phyloP scores from a whole-genome alignment of 129 eudicot genomes.

The Arctium minus region DNA sequence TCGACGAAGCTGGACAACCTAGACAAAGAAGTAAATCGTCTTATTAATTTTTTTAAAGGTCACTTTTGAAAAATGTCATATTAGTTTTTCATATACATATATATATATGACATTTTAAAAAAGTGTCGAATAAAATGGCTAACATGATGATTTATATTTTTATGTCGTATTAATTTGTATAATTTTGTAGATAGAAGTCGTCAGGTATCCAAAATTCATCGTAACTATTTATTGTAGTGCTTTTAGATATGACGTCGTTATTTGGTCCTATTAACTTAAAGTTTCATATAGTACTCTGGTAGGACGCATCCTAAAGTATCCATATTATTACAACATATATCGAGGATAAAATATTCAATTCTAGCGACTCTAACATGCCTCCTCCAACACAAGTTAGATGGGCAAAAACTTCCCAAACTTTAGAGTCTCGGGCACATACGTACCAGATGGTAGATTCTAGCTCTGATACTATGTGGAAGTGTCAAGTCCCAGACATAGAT shows the following conservation, averaged over 20 bases:
- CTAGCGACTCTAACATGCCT: background rate
- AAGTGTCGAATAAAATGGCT: background rate
- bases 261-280: no score
- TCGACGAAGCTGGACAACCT: background rate
- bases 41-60: background rate
- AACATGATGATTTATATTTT: no score
- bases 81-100: no score
- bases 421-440: background rate
- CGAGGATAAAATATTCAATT: background rate
- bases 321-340: no score
- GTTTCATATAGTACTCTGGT: background rate
- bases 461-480: background rate
- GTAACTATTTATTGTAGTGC: background rate
- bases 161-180: no score
- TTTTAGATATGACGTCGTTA: background rate
- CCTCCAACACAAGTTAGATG: background rate
- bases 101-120: background rate
- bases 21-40: background rate
- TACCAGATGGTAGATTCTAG: background rate
- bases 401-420: background rate
- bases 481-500: background rate
- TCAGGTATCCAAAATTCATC: background rate
- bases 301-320: background rate
- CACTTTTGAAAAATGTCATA: no score
- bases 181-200: no score